A percentile compares a stretch with the other conserved stretches of the same genome.
phyloP scores from a whole-genome alignment of 768 basidiomycete genomes.

The Coprinopsis marcescibilis region DNA sequence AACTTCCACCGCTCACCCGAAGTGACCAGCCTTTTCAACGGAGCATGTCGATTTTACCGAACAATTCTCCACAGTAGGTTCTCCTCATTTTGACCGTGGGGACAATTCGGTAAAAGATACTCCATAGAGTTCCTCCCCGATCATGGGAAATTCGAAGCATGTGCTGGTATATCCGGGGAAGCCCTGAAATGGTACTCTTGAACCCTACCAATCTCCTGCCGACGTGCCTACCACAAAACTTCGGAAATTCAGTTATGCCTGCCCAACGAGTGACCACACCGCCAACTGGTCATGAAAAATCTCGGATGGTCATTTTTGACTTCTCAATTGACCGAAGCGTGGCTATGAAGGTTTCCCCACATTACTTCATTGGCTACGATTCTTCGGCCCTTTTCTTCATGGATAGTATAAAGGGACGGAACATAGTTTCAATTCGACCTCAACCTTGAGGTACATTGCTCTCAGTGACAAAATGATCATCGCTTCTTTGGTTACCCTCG shows the following conservation, averaged over 20 bases:
- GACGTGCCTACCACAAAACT: too few relatives aligned
- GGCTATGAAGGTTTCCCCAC: conserved; percentile 6
- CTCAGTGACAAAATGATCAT: conserved; percentile 15
- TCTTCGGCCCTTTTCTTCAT: not conserved
- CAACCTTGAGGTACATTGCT: not conserved
- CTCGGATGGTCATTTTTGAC: conserved; percentile 7
- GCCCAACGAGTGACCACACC: too few relatives aligned
- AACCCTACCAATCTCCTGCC: too few relatives aligned
- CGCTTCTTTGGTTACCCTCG: conserved; percentile 21
- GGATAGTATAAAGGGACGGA: not conserved
- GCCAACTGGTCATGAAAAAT: conserved; percentile 5
- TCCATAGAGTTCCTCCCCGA: conserved; percentile 3
- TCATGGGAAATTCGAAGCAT: not conserved
- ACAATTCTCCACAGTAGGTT: not conserved
- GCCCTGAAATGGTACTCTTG: too few relatives aligned
- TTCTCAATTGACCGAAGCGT: conserved; percentile 6
- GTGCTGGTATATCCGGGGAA: not conserved
- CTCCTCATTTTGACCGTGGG: conserved; percentile 10
- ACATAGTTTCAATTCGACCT: not conserved
- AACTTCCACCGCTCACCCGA: too few relatives aligned
- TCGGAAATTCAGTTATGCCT: not conserved
- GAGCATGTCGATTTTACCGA: conserved; percentile 6
- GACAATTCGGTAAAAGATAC: conserved; percentile 15
- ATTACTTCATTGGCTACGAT: not conserved
- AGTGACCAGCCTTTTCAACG: too few relatives aligned